Percentiles rank a stretch among this genome's conserved stretches.
These are phyloP conservation scores for Przewalskia tangutica DNA, from an alignment of 257 asterid genomes.

Conservation along the genomic window DNA sequence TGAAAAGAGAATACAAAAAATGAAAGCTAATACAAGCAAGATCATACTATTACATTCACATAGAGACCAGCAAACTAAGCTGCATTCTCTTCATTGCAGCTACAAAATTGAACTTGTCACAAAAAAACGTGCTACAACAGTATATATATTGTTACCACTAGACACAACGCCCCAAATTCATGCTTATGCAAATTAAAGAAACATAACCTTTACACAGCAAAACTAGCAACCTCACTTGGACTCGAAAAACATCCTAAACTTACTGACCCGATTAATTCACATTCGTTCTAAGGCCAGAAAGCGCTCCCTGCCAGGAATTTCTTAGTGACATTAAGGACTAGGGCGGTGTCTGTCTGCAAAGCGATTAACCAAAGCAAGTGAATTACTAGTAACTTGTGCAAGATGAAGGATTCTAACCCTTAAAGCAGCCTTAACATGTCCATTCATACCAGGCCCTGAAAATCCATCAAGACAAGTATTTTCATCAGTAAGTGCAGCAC, in stretches of 20 bases:
- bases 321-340: not conserved
- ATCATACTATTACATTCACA: not conserved
- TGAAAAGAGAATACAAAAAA: not conserved
- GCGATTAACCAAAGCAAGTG: slow-evolving; percentile 46
- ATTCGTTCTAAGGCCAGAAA: not conserved
- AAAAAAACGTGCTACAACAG: not conserved
- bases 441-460: slow-evolving; percentile 22
- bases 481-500: slow-evolving; percentile 45
- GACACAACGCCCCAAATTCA: not conserved
- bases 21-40: not conserved
- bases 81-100: not conserved
- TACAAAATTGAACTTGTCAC: not conserved
- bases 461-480: slow-evolving; percentile 43
- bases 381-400: slow-evolving; percentile 48
- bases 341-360: slow-evolving; percentile 25
- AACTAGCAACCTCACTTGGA: not conserved
- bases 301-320: not conserved
- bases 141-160: not conserved
- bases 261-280: not conserved
- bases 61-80: not conserved
- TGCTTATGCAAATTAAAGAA: not conserved
- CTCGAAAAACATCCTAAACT: not conserved
- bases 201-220: not conserved
- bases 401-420: slow-evolving; percentile 24
- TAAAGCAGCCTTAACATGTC: slow-evolving; percentile 25